phyloP scores from a whole-genome alignment of 352 stramenopile genomes.

The Chrysophaeum taylorii region DNA sequence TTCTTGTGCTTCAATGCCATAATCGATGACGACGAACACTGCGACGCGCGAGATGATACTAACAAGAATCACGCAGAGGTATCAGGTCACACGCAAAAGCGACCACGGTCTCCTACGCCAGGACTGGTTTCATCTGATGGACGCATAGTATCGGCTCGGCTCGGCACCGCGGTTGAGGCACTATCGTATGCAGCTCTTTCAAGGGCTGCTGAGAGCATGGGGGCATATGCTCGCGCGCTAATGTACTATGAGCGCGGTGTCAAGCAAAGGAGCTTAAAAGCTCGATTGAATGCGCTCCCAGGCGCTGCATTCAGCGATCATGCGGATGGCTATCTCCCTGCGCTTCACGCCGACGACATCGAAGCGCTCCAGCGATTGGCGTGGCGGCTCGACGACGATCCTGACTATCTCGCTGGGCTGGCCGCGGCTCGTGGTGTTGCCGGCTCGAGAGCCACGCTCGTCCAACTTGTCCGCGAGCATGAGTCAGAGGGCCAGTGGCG shows the following conservation, averaged over 20 bases:
- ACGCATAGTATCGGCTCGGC: background rate
- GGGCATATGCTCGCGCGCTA: background rate
- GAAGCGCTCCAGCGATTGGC: slow-evolving; percentile 41
- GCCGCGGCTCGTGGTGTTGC: slow-evolving; percentile 29
- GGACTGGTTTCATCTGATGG: too few species aligned
- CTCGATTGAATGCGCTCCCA: background rate
- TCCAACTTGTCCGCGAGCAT: slow-evolving; percentile 32
- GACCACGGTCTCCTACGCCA: too few species aligned
- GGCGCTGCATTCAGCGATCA: background rate
- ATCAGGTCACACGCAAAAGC: too few species aligned
- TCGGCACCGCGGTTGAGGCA: background rate
- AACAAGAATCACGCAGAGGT: too few species aligned
- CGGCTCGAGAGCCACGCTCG: slow-evolving; percentile 25
- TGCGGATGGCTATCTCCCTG: slow-evolving; percentile 7
- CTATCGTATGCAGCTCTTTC: background rate
- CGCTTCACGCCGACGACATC: slow-evolving; percentile 33
- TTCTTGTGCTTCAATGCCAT: background rate
- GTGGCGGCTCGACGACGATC: slow-evolving; percentile 47
- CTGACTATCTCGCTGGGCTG: slow-evolving; percentile 48
- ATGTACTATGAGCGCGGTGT: background rate
- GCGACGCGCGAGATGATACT: background rate
- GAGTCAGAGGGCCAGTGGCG: slow-evolving; percentile 51
- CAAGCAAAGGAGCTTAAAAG: background rate
- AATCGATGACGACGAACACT: background rate
- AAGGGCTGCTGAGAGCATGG: background rate